Conservation (phyloP, 2,329 filamentous ascomycete species). For the Venturia carpophila region DNA sequence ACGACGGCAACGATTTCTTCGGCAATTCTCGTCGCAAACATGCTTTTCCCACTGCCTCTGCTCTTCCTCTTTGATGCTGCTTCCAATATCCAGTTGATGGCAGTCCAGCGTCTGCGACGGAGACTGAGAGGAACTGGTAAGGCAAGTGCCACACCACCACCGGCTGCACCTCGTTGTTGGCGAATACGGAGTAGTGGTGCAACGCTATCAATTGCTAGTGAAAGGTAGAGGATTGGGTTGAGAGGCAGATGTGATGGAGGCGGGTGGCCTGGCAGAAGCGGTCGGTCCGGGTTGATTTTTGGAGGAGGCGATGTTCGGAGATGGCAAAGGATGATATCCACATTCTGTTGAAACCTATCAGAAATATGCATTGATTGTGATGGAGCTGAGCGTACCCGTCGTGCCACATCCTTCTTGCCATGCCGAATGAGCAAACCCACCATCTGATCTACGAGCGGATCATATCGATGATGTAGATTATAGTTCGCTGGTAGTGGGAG, state of each 20-base stretch:
- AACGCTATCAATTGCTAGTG: conserved; percentile 83
- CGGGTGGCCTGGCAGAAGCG: conserved; percentile 68
- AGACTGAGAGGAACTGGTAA: conserved; percentile 69
- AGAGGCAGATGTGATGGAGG: conserved; percentile 74
- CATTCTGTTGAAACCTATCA: conserved; percentile 53
- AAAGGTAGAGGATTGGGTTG: conserved; percentile 83
- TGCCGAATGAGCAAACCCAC: conserved; percentile 87
- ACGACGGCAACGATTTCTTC: conserved; percentile 82
- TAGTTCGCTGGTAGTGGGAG: conserved; percentile 55
- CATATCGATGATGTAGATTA: conserved; percentile 73
- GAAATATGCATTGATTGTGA: not conserved
- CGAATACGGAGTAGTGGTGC: conserved; percentile 79
- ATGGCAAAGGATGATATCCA: conserved; percentile 71
- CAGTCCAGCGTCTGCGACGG: conserved; percentile 67
- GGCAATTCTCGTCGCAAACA: conserved; percentile 70
- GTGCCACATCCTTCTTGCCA: conserved; percentile 83
- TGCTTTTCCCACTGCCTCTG: conserved; percentile 59
- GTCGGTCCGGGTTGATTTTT: conserved; percentile 59
- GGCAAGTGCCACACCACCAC: conserved; percentile 77
- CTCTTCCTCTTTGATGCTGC: conserved; percentile 71
- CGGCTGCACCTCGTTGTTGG: conserved; percentile 66
- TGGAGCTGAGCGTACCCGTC: conserved; percentile 55
- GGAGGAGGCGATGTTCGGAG: conserved; percentile 81
- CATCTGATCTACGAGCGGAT: conserved; percentile 76
- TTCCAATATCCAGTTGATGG: conserved; percentile 84